Percentiles rank a stretch among this genome's conserved stretches.
Conservation (phyloP, 1,139 yeast species). For the Wickerhamomyces sp. region DNA sequence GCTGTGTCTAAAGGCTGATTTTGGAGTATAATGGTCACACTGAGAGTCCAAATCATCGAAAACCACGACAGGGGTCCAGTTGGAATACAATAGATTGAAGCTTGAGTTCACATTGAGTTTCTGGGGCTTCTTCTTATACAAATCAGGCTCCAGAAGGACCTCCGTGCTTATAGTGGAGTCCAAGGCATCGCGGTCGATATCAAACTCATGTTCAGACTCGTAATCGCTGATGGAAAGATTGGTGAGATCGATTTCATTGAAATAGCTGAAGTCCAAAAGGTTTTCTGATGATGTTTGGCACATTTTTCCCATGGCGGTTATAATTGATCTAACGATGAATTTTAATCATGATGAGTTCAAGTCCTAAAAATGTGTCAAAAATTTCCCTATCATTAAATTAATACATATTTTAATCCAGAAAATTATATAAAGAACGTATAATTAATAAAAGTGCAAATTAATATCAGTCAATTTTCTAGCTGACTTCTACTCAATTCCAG, state of each 20-base stretch:
- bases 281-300: background rate
- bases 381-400: no score
- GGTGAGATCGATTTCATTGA: background rate
- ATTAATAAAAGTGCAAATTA: no score
- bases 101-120: constrained; percentile 10
- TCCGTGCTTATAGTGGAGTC: background rate
- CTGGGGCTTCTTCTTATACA: background rate
- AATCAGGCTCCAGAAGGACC: background rate
- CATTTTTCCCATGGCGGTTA: no score
- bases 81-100: constrained; percentile 13
- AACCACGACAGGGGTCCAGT: constrained; percentile 9
- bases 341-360: no score
- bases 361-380: no score
- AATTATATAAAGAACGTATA: no score
- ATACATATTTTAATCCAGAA: no score
- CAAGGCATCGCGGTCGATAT: background rate
- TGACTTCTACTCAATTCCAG: no score
- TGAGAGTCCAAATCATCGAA: background rate
- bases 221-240: background rate
- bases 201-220: background rate
- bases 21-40: no score
- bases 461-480: no score
- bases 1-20: background rate
- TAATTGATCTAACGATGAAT: no score
- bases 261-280: background rate